Percentiles rank a stretch among this genome's conserved stretches.
Evolutionary conservation across 164 flowering plant genomes (phyloP).

Genomic region (Malania oleifera): DNA sequence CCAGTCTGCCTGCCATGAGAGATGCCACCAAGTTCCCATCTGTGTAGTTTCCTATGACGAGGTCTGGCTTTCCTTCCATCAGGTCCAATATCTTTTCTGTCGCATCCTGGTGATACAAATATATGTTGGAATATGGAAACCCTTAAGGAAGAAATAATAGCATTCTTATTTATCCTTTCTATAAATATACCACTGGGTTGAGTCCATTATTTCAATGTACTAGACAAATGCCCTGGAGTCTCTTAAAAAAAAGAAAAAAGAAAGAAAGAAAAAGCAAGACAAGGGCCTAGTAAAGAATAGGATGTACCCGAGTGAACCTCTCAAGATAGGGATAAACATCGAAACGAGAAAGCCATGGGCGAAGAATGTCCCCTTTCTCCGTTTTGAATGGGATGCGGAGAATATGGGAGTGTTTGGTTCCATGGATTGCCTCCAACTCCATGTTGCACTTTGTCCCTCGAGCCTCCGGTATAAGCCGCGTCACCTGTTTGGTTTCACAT

Average conservation of each 20-base stretch:
- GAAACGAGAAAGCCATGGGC: constrained; percentile 57
- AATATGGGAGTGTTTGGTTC: constrained; percentile 44
- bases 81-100: constrained; percentile 1
- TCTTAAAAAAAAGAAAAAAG: too few relatives aligned
- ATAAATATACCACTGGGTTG: too few relatives aligned
- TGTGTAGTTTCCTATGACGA: constrained; percentile 1
- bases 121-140: too few relatives aligned
- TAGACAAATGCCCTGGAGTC: too few relatives aligned
- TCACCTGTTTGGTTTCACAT: too few relatives aligned
- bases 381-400: constrained; percentile 54
- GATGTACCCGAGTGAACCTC: constrained; percentile 40
- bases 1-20: constrained; percentile 7
- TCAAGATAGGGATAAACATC: constrained; percentile 64
- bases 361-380: constrained; percentile 33
- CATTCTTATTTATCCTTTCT: too few relatives aligned
- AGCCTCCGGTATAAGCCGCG: constrained; percentile 61
- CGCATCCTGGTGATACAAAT: constrained; percentile 8
- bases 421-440: constrained; percentile 40
- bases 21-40: constrained; percentile 8
- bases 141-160: too few relatives aligned
- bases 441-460: constrained; percentile 56
- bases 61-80: constrained; percentile 8
- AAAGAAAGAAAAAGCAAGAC: not conserved
- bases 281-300: not conserved
- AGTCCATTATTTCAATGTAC: too few relatives aligned